A percentile compares a stretch with the other conserved stretches of the same genome.
phyloP scores from a whole-genome alignment of 768 basidiomycete species.

The Rhodotorula babjevae region DNA sequence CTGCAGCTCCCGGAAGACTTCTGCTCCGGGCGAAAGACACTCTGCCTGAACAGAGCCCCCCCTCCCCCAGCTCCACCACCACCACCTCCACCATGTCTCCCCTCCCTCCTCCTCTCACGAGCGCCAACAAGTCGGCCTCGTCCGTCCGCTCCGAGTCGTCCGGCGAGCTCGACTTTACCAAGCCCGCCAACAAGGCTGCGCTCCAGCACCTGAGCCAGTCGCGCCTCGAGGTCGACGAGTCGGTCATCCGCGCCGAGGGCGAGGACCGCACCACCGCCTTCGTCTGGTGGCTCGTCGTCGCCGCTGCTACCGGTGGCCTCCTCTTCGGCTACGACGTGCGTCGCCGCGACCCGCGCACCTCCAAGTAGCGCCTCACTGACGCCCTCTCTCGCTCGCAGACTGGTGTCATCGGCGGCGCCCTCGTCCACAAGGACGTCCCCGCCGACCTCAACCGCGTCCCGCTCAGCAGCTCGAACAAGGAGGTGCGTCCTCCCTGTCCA shows the following conservation, averaged over 20 bases:
- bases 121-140: background rate
- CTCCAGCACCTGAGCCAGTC: slow-evolving; percentile 28
- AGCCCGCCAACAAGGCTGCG: slow-evolving; percentile 16
- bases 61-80: too few species aligned
- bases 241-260: slow-evolving; percentile 43
- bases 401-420: slow-evolving; percentile 40
- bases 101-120: background rate
- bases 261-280: slow-evolving; percentile 60
- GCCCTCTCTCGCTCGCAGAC: slow-evolving; percentile 4
- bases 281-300: slow-evolving; percentile 67
- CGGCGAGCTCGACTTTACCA: slow-evolving; percentile 30
- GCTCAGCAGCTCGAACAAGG: slow-evolving; percentile 30
- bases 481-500: slow-evolving; percentile 5
- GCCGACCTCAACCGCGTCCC: slow-evolving; percentile 21
- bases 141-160: slow-evolving; percentile 26
- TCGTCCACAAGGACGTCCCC: slow-evolving; percentile 35
- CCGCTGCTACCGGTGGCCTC: slow-evolving; percentile 34
- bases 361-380: background rate
- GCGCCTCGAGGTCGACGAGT: slow-evolving; percentile 35
- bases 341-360: background rate
- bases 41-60: background rate
- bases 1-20: slow-evolving; percentile 23
- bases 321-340: slow-evolving; percentile 39
- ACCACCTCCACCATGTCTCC: background rate
- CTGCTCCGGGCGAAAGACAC: slow-evolving; percentile 24